Conservation (phyloP, 345 rosid species). For the Eucalyptus tenuipes region DNA sequence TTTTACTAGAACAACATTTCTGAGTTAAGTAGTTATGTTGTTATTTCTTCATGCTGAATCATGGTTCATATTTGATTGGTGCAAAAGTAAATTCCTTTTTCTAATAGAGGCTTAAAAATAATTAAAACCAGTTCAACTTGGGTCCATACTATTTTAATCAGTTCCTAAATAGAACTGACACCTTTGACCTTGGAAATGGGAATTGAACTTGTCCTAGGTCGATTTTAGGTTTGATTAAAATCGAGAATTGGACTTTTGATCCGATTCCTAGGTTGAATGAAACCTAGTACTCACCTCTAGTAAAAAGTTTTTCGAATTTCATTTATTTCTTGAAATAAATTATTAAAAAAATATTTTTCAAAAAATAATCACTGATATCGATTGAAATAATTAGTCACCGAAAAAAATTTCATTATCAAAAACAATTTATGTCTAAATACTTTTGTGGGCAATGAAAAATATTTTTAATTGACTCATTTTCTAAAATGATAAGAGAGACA, state of each 20-base stretch:
- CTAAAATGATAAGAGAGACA: neutral
- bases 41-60: neutral
- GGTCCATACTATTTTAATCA: neutral
- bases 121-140: too few relatives aligned
- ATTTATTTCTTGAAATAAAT: neutral
- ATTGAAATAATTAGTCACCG: fast-evolving
- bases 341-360: too few relatives aligned
- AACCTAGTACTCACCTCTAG: neutral
- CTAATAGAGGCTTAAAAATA: neutral
- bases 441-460: fast-evolving
- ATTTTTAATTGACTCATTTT: neutral
- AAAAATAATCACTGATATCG: neutral
- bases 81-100: neutral
- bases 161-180: neutral
- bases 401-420: fast-evolving
- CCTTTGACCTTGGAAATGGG: neutral
- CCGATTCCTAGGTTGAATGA: neutral
- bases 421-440: fast-evolving
- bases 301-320: neutral
- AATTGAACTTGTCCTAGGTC: neutral
- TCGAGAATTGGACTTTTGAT: neutral
- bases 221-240: neutral
- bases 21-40: neutral
- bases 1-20: neutral
- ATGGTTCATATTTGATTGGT: neutral